Evolutionary conservation across 805 yeast species (phyloP).

Genomic region (Sugiyamaella valdiviana): DNA sequence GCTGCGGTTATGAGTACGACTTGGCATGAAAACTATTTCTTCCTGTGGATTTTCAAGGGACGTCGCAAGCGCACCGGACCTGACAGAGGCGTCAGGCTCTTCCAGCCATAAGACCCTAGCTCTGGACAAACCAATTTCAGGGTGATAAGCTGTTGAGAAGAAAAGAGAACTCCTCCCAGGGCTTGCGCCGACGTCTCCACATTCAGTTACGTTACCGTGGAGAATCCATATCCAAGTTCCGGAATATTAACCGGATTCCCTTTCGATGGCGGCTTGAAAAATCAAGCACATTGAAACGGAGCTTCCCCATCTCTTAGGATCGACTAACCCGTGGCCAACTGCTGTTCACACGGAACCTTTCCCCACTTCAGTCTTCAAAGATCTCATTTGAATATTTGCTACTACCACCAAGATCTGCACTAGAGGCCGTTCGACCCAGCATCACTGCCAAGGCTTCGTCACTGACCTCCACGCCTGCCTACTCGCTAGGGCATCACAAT

Average conservation of each 20-base stretch:
- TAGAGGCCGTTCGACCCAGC: constrained; percentile 39
- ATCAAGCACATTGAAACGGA: constrained; percentile 35
- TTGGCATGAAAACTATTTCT: constrained; percentile 38
- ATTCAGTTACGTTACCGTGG: constrained; percentile 40
- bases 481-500: constrained; percentile 36
- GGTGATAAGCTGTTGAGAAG: constrained; percentile 39
- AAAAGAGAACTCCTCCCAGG: constrained; percentile 42
- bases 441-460: constrained; percentile 38
- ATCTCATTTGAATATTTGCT: constrained; percentile 39
- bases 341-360: constrained; percentile 40
- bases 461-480: constrained; percentile 40
- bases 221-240: constrained; percentile 39
- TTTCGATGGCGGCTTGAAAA: constrained; percentile 36
- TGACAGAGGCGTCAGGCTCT: constrained; percentile 36
- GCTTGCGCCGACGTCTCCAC: constrained; percentile 40
- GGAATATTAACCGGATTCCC: constrained; percentile 42
- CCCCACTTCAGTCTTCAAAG: constrained; percentile 41
- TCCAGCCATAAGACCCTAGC: constrained; percentile 38
- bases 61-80: constrained; percentile 40
- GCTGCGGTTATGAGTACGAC: constrained; percentile 43
- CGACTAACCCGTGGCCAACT: constrained; percentile 41
- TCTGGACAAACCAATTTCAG: constrained; percentile 40
- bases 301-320: constrained; percentile 39
- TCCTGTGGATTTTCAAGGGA: constrained; percentile 40
- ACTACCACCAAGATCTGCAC: constrained; percentile 41